Base-by-base conservation (phyloP, 371 early-diverging fungal species). In the Fennellomyces sp. region DNA sequence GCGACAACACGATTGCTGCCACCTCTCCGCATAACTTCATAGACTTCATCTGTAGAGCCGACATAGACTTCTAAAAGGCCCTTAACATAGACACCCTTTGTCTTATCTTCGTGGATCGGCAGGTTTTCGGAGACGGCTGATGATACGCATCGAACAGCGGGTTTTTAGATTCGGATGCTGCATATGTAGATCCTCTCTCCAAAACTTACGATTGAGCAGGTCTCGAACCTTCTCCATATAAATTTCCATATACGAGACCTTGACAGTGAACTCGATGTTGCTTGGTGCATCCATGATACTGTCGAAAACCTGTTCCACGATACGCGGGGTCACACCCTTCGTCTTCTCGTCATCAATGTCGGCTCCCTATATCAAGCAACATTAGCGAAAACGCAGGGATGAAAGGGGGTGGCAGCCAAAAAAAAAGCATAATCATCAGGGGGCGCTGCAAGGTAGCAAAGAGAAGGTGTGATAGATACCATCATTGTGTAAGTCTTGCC, bases 401-500 rank as follows among this genome's bases (percentile, higher is more conserved):
- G 50, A 21, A 49, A 50, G 50, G 38, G 56, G 28, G 28, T 11
- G 2, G 19, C 10, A 30, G 35, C 4, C 11, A 15, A 28, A 28
- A 51, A 4, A 30, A 17, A 15, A 51, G 29, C 4, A 51, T 26
- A 6, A 51, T n/a, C 11, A 51, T 28, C 33, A 26, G 29, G 19
- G 51, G 28, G 51, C 1, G 10, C 6, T 10, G 15, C 33, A 29
- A 45, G n/a, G 23, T 7, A 45, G 45, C 4, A n/a, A 33, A 29
- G 17, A 17, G 23, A 71, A 36, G 26, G 11, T 5, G 15, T n/a
- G 30, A 41, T 10, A 45, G 36, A 28, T 81, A 88, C 92, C 95
- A 96, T 94, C 98, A 99, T 98, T 17, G 99, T 99, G 76, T 93
- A 93, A 5, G 99, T 99, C 84, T 99, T 99, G 67, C 99, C 99